Base-by-base conservation (phyloP, 306 rosid species). In the Inga leiocalycina region DNA sequence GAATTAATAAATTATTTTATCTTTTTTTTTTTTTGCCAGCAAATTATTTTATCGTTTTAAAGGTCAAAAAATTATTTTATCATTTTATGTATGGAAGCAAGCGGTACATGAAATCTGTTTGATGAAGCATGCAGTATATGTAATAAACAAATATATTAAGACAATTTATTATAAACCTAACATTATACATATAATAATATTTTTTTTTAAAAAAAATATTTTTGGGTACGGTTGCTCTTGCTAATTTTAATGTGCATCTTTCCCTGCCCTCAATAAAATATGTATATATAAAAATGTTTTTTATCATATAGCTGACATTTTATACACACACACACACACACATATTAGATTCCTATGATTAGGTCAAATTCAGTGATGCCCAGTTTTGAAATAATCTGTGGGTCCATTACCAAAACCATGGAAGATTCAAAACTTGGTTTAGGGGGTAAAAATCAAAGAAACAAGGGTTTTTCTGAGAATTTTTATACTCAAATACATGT, bases 331-430 rank as follows among this genome's bases (percentile, higher is more conserved):
- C 45, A 41, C 45, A n/a, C n/a, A n/a, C n/a, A n/a, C n/a, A 41
- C 44, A 48, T 1, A 52, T 3, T 2, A 74, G 71, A 76, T 75
- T 64, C 86, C 37, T 37, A 75, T 77, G 86, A 85, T 71, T 4
- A 78, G 68, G 89, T 83, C 89, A 80, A 83, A 64, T 41, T 57
- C 34, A 66, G 37, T 14, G 80, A 80, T 83, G 74, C 87, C 9
- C 78, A 76, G 52, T 78, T 52, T n/a, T 41, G 54, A 34, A 19
- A 27, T 13, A 22, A 14, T 22, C 64, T 30, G 80, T 77, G 82
- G 84, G 78, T 83, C 68, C 65, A 3, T 34, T 74, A 24, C 30
- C 61, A 15, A 54, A 70, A 11, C 35, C 39, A 56, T 77, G 80
- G 71, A 77, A 41, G 46, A 39, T 57, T 43, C 57, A 77, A 76